Evolutionary conservation across 83 land plant genomes (phyloP), one percentile per base, ranked within the genome.

Genomic region (Diphasiastrum complanatum): DNA sequence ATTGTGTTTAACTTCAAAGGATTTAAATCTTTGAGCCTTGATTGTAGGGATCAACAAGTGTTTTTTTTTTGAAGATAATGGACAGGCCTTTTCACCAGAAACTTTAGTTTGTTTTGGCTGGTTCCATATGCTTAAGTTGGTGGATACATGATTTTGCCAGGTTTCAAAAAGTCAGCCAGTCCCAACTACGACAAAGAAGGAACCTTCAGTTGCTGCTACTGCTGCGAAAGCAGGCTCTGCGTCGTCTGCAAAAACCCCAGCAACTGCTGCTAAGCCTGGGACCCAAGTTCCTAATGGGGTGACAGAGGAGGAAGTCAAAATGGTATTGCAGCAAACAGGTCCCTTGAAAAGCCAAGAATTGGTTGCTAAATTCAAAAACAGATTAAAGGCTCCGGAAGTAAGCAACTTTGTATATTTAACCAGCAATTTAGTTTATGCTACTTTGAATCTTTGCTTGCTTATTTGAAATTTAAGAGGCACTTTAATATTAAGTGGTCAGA

Each of bases 341-440:
- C 89, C 89, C 19, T 60, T 89, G 32, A 89, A 85, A 14, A 89
- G 93, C 49, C 89, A 83, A 51, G 92, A 95, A 49, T 83, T 95
- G 18, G 92, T 95, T 48, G 81, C 79, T 40, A 79, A 73, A 55
- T 95, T 95, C 54, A 81, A 77, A 63, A 75, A 78, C 18, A 71
- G 96, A 66, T 80, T 93, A 4, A 81, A 68, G 52, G 45, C 77
- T 0, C 30, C 35, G 3, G 90, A 91, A 84, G 97, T 91, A 65
- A 25, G 67, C 5, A 14, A 5, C 52, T n/a, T n/a, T n/a, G n/a
- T n/a, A n/a, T n/a, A n/a, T n/a, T n/a, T n/a, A n/a, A n/a, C n/a
- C n/a, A n/a, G n/a, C n/a, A n/a, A n/a, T n/a, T n/a, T n/a, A n/a
- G n/a, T n/a, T n/a, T n/a, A n/a, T n/a, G n/a, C n/a, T n/a, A n/a